Evolutionary conservation across 306 rosid species (phyloP).

Genomic region (Canavalia gladiata): DNA sequence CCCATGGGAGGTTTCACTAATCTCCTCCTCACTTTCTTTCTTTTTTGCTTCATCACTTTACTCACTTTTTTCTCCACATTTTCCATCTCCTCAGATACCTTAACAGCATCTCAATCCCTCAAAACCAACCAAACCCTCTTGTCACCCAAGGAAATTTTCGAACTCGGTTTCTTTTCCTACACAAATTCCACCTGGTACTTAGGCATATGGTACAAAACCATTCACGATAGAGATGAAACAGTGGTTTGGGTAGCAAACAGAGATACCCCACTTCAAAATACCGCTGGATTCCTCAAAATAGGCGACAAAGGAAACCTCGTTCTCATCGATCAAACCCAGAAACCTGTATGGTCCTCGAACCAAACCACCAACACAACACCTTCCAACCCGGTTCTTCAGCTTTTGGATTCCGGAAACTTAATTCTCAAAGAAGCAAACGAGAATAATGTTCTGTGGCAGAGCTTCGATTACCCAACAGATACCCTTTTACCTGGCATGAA

Average conservation of each 20-base stretch:
- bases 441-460: slow-evolving; percentile 64
- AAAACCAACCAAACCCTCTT: slow-evolving; percentile 56
- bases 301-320: slow-evolving; percentile 52
- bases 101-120: slow-evolving; percentile 62
- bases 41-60: slow-evolving; percentile 39
- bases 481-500: slow-evolving; percentile 82
- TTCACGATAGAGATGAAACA: slow-evolving; percentile 33
- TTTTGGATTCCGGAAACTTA: slow-evolving; percentile 73
- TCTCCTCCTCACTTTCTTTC: slow-evolving; percentile 36
- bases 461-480: slow-evolving; percentile 76
- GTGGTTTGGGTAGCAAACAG: slow-evolving; percentile 84
- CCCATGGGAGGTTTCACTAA: slow-evolving; percentile 52
- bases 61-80: slow-evolving; percentile 44
- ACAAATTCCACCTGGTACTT: slow-evolving; percentile 59
- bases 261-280: slow-evolving; percentile 63
- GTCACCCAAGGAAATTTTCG: slow-evolving; percentile 58
- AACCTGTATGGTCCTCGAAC: slow-evolving; percentile 60
- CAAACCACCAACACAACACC: slow-evolving; percentile 15
- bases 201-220: slow-evolving; percentile 72
- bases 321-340: slow-evolving; percentile 46
- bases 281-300: slow-evolving; percentile 56
- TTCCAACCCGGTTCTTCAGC: slow-evolving; percentile 56
- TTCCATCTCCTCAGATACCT: slow-evolving; percentile 55
- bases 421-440: slow-evolving; percentile 56
- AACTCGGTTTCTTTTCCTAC: slow-evolving; percentile 61